Conservation (phyloP, 345 rosid species). For the Rhodamnia argentea region DNA sequence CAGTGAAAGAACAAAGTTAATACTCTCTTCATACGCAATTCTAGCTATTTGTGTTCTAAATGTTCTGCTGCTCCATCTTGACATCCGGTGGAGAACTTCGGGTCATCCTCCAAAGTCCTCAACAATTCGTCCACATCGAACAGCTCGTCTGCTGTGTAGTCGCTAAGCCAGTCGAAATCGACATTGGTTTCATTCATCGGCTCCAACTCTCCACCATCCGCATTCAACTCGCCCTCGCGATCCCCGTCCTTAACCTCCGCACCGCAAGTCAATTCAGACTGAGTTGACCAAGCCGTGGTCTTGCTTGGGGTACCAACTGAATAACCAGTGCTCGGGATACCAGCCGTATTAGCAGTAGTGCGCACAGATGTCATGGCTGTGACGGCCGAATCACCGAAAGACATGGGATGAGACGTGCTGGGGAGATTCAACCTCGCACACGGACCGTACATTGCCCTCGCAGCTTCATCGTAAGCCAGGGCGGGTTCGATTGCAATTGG, state of each 20-base stretch:
- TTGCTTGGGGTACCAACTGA: not conserved
- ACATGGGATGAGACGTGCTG: not conserved
- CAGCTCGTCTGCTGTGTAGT: slow-evolving; percentile 23
- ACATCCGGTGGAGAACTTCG: not conserved
- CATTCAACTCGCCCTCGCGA: not conserved
- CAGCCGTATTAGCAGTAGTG: slow-evolving; percentile 14
- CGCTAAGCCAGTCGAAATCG: slow-evolving; percentile 15
- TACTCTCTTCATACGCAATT: not conserved
- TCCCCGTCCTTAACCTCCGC: not conserved
- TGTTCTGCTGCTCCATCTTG: not conserved
- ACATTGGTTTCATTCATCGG: not conserved
- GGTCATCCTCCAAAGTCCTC: slow-evolving; percentile 9
- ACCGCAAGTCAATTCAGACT: not conserved
- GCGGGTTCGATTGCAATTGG: slow-evolving; percentile 64
- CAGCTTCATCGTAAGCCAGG: slow-evolving; percentile 74
- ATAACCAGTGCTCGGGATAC: slow-evolving; percentile 12
- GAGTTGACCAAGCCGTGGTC: not conserved
- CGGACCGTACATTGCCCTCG: slow-evolving; percentile 54
- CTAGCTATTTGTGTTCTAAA: not conserved
- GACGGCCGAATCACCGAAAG: not conserved
- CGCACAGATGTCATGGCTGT: slow-evolving; percentile 8
- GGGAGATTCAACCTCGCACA: slow-evolving; percentile 60
- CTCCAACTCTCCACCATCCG: not conserved
- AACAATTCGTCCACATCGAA: slow-evolving; percentile 56
- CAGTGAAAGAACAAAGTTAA: not conserved